These are phyloP conservation scores for Plasmodium gonderi DNA, from an alignment of 169 alveolate genomes.

Conservation along the genomic window DNA sequence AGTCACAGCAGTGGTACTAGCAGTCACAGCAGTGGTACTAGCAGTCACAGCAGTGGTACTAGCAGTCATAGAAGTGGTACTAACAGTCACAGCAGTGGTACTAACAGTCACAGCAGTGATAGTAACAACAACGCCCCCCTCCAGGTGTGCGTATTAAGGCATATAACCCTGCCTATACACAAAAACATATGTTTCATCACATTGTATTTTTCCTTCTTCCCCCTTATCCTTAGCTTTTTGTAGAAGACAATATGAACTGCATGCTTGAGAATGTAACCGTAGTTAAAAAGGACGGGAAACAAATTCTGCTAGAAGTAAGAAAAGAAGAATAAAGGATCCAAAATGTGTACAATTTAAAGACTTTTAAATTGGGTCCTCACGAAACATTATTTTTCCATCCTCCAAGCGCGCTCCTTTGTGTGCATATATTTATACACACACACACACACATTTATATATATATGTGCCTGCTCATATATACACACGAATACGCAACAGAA, in stretches of 20 bases:
- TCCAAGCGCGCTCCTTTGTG: not conserved
- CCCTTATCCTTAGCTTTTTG: slow-evolving; percentile 79
- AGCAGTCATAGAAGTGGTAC: too few species aligned
- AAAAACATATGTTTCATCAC: not conserved
- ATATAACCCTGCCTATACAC: not conserved
- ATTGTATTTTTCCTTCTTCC: not conserved
- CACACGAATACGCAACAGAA: not conserved
- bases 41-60: too few species aligned
- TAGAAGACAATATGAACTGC: slow-evolving; percentile 98
- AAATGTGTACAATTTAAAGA: not conserved
- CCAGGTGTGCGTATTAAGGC: too few species aligned
- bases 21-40: too few species aligned
- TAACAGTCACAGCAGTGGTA: too few species aligned
- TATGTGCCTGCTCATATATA: not conserved
- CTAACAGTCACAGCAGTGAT: too few species aligned
- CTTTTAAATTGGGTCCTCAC: not conserved
- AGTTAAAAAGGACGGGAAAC: slow-evolving; percentile 97
- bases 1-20: too few species aligned
- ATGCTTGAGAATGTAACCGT: slow-evolving; percentile 97
- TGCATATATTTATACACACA: not conserved
- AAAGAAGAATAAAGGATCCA: not conserved
- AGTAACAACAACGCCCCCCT: too few species aligned
- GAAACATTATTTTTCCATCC: not conserved
- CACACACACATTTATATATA: not conserved
- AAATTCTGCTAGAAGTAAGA: slow-evolving; percentile 89